Evolutionary conservation across 768 basidiomycete species (phyloP), one percentile per base, ranked within the genome.

Genomic region (Pisolithus tinctorius): DNA sequence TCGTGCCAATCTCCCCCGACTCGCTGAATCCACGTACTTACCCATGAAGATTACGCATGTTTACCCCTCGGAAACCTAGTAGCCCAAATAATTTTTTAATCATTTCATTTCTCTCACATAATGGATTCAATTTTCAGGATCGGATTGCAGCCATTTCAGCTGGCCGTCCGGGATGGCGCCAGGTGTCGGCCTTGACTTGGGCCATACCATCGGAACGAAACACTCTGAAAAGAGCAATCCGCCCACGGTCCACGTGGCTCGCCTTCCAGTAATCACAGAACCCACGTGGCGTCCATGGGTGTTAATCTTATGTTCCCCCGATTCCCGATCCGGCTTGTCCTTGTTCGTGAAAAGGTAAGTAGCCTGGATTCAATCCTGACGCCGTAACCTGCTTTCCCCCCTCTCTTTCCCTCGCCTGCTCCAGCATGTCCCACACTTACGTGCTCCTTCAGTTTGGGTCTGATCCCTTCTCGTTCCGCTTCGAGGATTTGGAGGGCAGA

Each of bases 401-500:
- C 50, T 59, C 49, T 60, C 56, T 53, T 51, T 58, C 51, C 52
- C 56, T 50, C 55, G 56, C 55, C 47, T 55, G 51, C 55, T 48
- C 55, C 57, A 45, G 25, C 53, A 74, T 75, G 74, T 53, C 71
- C 9, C 58, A 56, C 43, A 48, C 72, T 27, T 76, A 78, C 55
- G 66, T 78, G 26, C 77, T 88, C 46, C 70, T 81, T 47, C 85
- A 88, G 62, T 84, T 74, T 59, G 82, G 80, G n/a, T 70, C 74
- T 44, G 78, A 88, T 61, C 79, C 79, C 0, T 80, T 83, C 66
- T 75, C 72, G 41, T 77, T 79, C 49, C 68, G 68, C 30, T 87
- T 81, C 58, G 76, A 82, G 62, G 86, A 89, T 64, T 63, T 76
- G 9, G 83, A 86, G 55, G 75, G 77, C 31, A 74, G 79, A 34